These are phyloP conservation scores for Boletales sp. DNA, from an alignment of 768 basidiomycete species.

Conservation along the genomic window DNA sequence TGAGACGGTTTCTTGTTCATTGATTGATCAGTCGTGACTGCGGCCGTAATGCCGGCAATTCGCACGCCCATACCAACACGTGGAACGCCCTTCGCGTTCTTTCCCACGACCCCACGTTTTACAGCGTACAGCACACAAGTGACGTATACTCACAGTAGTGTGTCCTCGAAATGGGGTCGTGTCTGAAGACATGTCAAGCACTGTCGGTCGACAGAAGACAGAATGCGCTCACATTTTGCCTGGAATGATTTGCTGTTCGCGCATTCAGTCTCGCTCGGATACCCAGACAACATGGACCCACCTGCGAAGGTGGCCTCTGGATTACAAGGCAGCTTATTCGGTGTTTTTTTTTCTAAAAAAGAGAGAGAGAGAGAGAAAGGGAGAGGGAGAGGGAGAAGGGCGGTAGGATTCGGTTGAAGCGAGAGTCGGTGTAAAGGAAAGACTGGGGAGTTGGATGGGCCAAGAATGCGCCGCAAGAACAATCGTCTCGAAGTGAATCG, in stretches of 20 bases:
- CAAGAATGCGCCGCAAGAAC: slow-evolving; percentile 25
- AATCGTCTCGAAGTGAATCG: slow-evolving; percentile 54
- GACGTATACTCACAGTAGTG: slow-evolving; percentile 30
- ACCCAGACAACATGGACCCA: slow-evolving; percentile 9
- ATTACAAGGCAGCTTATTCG: slow-evolving; percentile 1
- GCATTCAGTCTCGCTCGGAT: slow-evolving; percentile 1
- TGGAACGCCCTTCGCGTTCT: slow-evolving; percentile 12
- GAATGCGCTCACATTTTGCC: slow-evolving; percentile 13
- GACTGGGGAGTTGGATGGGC: slow-evolving; percentile 30
- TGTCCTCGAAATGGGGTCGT: neutral
- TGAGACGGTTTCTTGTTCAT: slow-evolving; percentile 16
- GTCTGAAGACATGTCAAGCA: slow-evolving; percentile 7
- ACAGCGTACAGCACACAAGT: slow-evolving; percentile 28
- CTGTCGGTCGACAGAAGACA: neutral
- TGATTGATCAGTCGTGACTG: slow-evolving; percentile 9
- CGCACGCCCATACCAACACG: slow-evolving; percentile 14
- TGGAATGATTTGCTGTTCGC: slow-evolving; percentile 7
- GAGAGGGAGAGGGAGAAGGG: slow-evolving; percentile 13
- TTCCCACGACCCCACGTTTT: slow-evolving; percentile 44
- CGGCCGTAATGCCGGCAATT: slow-evolving; percentile 17
- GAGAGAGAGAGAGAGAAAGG: slow-evolving; percentile 4
- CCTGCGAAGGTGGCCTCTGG: slow-evolving; percentile 10
- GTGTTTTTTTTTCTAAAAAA: neutral
- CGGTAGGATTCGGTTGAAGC: slow-evolving; percentile 19
- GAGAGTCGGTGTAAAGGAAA: slow-evolving; percentile 34